phyloP scores from a whole-genome alignment of 768 basidiomycete genomes.

The Hortiboletus flavorubellus region DNA sequence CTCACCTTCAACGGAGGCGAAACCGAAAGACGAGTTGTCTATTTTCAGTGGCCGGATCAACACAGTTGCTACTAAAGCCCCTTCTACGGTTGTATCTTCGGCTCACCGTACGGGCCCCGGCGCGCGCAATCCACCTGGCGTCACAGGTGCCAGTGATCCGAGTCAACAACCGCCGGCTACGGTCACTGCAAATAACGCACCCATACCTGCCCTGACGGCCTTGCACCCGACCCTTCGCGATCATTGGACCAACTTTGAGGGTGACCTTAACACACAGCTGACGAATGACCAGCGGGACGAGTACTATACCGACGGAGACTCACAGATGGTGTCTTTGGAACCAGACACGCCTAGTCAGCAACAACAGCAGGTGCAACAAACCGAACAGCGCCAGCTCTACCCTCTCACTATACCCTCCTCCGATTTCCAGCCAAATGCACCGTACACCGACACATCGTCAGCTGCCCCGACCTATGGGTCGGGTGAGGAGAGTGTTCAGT shows the following conservation, averaged over 20 bases:
- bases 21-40: conserved; percentile 63
- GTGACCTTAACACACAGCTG: conserved; percentile 49
- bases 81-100: conserved; percentile 24
- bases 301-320: conserved; percentile 22
- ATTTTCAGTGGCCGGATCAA: conserved; percentile 78
- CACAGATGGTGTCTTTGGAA: conserved; percentile 12
- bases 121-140: neutral
- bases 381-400: conserved; percentile 22
- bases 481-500: neutral
- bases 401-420: conserved; percentile 24
- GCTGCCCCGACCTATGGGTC: conserved; percentile 7
- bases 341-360: neutral
- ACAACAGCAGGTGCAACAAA: conserved; percentile 12
- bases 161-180: conserved; percentile 25
- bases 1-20: conserved; percentile 41
- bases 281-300: conserved; percentile 33
- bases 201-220: conserved; percentile 35
- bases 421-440: conserved; percentile 3
- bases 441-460: conserved; percentile 2
- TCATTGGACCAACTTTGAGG: conserved; percentile 56
- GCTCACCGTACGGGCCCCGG: neutral
- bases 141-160: conserved; percentile 21
- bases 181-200: conserved; percentile 29
- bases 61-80: conserved; percentile 49
- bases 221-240: conserved; percentile 56